Percentiles rank a stretch among this genome's conserved stretches.
These are phyloP conservation scores for Mallotus nudiflorus DNA, from an alignment of 345 rosid species.

Conservation along the genomic window DNA sequence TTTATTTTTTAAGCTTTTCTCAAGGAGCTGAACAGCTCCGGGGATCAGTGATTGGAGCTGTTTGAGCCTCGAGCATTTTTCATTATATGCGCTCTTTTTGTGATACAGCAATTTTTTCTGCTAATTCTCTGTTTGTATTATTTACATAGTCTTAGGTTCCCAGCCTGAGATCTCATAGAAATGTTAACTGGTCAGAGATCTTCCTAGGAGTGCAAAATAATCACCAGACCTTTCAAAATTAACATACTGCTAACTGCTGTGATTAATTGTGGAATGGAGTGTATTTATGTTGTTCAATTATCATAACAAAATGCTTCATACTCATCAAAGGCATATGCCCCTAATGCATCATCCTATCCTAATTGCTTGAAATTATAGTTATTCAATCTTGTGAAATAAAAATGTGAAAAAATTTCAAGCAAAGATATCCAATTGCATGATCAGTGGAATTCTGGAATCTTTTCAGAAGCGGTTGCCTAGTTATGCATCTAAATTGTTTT, in stretches of 20 bases:
- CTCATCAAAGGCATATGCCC: not conserved
- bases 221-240: not conserved
- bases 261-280: not conserved
- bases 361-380: constrained; percentile 16
- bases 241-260: not conserved
- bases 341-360: not conserved
- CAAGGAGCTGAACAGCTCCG: not conserved
- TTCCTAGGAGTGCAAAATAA: not conserved
- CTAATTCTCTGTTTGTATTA: not conserved
- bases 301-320: not conserved
- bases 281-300: not conserved
- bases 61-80: not conserved
- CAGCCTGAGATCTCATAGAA: not conserved
- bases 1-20: not conserved
- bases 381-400: not conserved
- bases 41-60: not conserved
- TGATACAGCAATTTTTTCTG: not conserved
- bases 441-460: not conserved
- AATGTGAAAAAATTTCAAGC: too few species aligned
- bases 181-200: not conserved
- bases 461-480: not conserved
- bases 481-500: not conserved
- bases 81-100: not conserved
- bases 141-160: not conserved
- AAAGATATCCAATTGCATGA: too few species aligned